Evolutionary conservation across 1,284 basidiomycete species (phyloP).

Genomic region (Ganoderma leucocontextum): DNA sequence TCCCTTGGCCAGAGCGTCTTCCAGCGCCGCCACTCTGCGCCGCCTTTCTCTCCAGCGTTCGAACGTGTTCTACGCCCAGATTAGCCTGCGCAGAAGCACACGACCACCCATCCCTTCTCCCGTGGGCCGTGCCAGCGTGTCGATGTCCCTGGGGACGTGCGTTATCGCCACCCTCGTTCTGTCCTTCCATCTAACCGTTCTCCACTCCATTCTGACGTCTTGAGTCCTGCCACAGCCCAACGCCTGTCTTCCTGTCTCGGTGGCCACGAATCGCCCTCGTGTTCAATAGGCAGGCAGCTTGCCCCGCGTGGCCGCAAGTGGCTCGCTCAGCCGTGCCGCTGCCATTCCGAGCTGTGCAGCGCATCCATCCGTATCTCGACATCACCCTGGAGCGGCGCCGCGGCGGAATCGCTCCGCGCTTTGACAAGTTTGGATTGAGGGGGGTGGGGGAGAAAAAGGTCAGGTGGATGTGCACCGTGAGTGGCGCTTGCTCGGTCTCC

Average conservation of each 20-base stretch:
- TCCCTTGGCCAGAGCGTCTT: neutral
- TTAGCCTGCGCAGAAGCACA: neutral
- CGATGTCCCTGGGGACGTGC: slow-evolving; percentile 1
- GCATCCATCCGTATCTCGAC: neutral
- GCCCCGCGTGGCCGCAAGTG: neutral
- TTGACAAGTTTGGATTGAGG: neutral
- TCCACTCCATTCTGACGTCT: neutral
- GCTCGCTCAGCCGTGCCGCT: slow-evolving; percentile 3
- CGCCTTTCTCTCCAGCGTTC: neutral
- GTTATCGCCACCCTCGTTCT: slow-evolving; percentile 4
- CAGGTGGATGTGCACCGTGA: slow-evolving; percentile 6
- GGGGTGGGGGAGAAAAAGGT: neutral
- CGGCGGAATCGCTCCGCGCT: slow-evolving; percentile 4
- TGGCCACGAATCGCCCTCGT: neutral
- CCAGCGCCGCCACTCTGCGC: neutral
- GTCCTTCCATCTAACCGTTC: neutral
- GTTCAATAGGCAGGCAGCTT: neutral
- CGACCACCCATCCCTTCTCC: neutral
- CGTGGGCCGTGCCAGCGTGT: slow-evolving; percentile 7
- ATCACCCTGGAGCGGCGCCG: neutral
- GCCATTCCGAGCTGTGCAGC: neutral
- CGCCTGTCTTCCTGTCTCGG: neutral
- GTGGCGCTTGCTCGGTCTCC: neutral
- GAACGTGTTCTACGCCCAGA: neutral
- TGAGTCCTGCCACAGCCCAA: neutral